Conservation (phyloP, 805 yeast genomes). For the Candida arabinofermentans region DNA sequence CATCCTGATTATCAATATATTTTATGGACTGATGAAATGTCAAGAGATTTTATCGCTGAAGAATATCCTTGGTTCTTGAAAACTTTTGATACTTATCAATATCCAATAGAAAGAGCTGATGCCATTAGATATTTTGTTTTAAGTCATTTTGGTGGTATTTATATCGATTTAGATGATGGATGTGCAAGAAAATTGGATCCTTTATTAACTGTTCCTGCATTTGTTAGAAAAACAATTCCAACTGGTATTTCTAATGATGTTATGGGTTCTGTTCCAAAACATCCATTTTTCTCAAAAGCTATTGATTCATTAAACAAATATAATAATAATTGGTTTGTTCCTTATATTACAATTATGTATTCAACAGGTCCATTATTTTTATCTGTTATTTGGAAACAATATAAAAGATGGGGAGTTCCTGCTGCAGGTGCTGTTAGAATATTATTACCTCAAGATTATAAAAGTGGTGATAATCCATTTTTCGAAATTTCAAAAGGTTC, state of each 20-base stretch:
- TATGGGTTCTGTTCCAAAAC: conserved; percentile 84
- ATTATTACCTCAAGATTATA: conserved; percentile 69
- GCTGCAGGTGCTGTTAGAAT: conserved; percentile 64
- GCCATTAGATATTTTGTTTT: conserved; percentile 84
- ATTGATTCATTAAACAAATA: conserved; percentile 59
- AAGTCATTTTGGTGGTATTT: conserved; percentile 82
- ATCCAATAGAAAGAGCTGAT: conserved; percentile 86
- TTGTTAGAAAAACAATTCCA: conserved; percentile 82
- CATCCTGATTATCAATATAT: conserved; percentile 88
- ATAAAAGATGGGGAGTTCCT: conserved; percentile 74
- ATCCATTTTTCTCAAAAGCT: conserved; percentile 76
- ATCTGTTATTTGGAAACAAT: conserved; percentile 83
- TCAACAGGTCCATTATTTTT: conserved; percentile 90
- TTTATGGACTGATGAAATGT: conserved; percentile 85
- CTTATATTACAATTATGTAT: conserved; percentile 88
- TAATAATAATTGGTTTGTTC: conserved; percentile 75
- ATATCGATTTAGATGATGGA: conserved; percentile 88
- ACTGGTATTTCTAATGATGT: conserved; percentile 92
- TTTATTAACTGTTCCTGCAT: conserved; percentile 74
- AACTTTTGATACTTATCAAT: conserved; percentile 73
- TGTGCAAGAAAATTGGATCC: conserved; percentile 80
- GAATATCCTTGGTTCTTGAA: conserved; percentile 83
- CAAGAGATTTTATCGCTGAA: conserved; percentile 71
- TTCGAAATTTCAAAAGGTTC: conserved; percentile 79
- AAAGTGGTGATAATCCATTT: conserved; percentile 55